phyloP scores from a whole-genome alignment of 129 eudicot species.

The Cynara cardunculus region DNA sequence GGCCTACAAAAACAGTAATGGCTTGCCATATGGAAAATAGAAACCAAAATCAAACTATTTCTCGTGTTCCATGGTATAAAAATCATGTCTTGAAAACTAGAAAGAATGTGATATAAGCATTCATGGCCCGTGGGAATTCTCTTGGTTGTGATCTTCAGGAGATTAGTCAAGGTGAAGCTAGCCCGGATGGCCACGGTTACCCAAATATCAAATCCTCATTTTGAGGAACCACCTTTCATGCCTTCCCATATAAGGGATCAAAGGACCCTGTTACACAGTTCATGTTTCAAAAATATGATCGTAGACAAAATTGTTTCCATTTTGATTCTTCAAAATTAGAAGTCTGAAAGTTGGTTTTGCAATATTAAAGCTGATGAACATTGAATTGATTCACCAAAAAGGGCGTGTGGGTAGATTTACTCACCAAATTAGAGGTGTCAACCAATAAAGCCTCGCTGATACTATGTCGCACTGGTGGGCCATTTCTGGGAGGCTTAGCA shows the following conservation, averaged over 20 bases:
- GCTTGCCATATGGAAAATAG: not conserved
- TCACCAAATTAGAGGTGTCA: conserved; percentile 47
- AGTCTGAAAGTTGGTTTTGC: not conserved
- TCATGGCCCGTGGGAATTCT: too few species aligned
- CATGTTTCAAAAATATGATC: not conserved
- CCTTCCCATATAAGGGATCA: not conserved
- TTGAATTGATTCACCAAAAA: not conserved
- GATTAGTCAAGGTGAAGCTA: too few species aligned
- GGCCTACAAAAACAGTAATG: not conserved
- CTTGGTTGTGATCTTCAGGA: too few species aligned
- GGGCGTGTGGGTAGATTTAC: conserved; percentile 7
- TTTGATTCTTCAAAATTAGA: too few species aligned
- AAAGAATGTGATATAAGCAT: not conserved
- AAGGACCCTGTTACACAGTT: not conserved
- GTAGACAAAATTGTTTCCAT: not conserved
- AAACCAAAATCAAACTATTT: not conserved
- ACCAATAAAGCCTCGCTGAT: conserved; percentile 64
- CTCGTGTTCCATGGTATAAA: not conserved
- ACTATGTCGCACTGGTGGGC: conserved; percentile 55
- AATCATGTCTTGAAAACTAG: not conserved
- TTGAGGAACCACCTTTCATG: not conserved
- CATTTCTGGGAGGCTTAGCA: conserved; percentile 58
- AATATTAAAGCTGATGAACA: not conserved
- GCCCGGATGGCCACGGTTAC: too few species aligned
- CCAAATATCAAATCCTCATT: too few species aligned